Percentiles rank a stretch among this genome's conserved stretches.
Evolutionary conservation across 495 filamentous ascomycete species (phyloP).

Genomic region (Talaromyces proteolyticus): DNA sequence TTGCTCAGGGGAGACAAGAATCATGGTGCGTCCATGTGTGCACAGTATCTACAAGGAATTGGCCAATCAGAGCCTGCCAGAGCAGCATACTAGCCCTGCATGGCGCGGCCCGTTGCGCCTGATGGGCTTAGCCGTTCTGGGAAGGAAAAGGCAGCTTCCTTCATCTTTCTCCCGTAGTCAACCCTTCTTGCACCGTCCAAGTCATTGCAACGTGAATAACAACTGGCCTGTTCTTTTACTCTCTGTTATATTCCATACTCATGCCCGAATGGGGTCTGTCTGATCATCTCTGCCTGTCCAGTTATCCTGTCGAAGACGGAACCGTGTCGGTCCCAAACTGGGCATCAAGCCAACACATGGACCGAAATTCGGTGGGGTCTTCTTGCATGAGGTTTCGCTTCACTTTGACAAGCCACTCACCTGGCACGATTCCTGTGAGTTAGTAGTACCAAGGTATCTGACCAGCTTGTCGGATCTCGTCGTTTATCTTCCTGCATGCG

Average conservation of each 20-base stretch:
- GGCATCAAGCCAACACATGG: conserved; percentile 1
- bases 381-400: conserved; percentile 8
- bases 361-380: conserved; percentile 1
- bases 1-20: too few species aligned
- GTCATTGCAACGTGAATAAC: too few species aligned
- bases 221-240: too few species aligned
- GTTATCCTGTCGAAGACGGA: too few species aligned
- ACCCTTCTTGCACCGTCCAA: too few species aligned
- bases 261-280: too few species aligned
- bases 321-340: too few species aligned
- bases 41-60: not conserved
- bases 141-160: not conserved
- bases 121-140: conserved; percentile 3
- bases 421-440: conserved; percentile 3
- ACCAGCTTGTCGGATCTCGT: conserved; percentile 2
- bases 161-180: too few species aligned
- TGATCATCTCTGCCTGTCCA: too few species aligned
- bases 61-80: conserved; percentile 8
- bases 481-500: not conserved
- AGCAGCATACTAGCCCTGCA: conserved; percentile 3
- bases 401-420: conserved; percentile 3
- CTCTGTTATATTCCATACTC: too few species aligned
- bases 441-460: conserved; percentile 4
- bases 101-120: conserved; percentile 7
- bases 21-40: not conserved